Percentiles rank a stretch among this genome's conserved stretches.
phyloP scores from a whole-genome alignment of 176 grass and related monocot genomes.

The Urochloa ruziziensis region DNA sequence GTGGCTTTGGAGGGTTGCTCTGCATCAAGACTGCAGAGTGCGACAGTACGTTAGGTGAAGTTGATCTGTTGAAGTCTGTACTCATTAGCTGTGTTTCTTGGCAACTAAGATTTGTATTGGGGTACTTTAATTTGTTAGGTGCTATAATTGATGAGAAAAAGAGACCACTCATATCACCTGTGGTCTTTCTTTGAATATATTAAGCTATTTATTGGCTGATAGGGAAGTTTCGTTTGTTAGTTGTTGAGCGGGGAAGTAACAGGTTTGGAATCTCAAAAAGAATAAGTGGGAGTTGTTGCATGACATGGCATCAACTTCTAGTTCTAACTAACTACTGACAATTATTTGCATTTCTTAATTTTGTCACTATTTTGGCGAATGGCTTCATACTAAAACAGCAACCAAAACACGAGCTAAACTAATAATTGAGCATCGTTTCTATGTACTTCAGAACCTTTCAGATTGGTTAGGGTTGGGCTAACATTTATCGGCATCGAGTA shows the following conservation, averaged over 20 bases:
- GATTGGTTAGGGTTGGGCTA: neutral
- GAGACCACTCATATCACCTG: slow-evolving; percentile 17
- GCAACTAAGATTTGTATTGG: slow-evolving; percentile 39
- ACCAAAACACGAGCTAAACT: neutral
- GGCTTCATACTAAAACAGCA: neutral
- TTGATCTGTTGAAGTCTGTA: slow-evolving; percentile 25
- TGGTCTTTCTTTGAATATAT: slow-evolving; percentile 34
- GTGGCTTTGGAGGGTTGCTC: neutral
- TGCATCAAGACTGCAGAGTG: slow-evolving; percentile 11
- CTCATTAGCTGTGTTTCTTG: slow-evolving; percentile 46
- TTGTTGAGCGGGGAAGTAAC: slow-evolving; percentile 26
- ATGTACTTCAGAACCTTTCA: neutral
- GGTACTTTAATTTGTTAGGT: slow-evolving; percentile 44
- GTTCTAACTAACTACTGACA: slow-evolving; percentile 10
- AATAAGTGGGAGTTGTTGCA: slow-evolving; percentile 29
- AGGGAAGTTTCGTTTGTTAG: slow-evolving; percentile 25
- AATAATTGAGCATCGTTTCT: neutral
- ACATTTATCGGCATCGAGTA: neutral
- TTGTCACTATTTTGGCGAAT: neutral
- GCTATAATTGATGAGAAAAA: slow-evolving; percentile 21
- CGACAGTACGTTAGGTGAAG: slow-evolving; percentile 36
- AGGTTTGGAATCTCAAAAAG: slow-evolving; percentile 20
- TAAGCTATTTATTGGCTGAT: slow-evolving; percentile 31
- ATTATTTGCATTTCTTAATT: neutral
- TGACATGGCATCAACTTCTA: neutral